Base-by-base conservation (phyloP, 2,329 filamentous ascomycete genomes). In the Colletotrichum sp. region DNA sequence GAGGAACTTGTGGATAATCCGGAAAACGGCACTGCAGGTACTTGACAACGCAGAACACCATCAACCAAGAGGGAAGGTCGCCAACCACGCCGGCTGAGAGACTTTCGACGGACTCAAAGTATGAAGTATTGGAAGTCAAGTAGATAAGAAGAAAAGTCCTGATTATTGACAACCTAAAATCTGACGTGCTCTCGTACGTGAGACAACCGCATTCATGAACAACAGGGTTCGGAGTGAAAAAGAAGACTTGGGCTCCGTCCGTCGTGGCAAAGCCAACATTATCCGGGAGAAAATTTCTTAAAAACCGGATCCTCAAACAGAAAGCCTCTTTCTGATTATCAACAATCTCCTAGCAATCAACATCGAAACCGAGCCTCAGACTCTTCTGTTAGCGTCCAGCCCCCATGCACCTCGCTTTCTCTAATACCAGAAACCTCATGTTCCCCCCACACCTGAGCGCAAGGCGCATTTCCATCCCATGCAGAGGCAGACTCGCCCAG, bases 401-500 rank as follows among this genome's bases (percentile, higher is more conserved):
- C 44, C 44, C 44, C 44, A 52, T 52, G 44, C 44, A 52, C 44
- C 44, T 52, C 44, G 44, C 44, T 52, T 52, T 52, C 44, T 52
- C 44, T 52, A 52, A 52, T 12, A 52, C 44, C 44, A 52, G n/a
- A 52, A 52, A 52, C n/a, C 44, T 25, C 44, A 8, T 13, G 11
- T 52, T 52, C 6, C 9, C 44, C n/a, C 44, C 39, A 65, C 62
- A 65, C 25, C 22, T 22, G 16, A 19, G 30, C 36, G 44, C 62
- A 67, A 71, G 69, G 62, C 62, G 69, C 25, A 71, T 59, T 67
- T 16, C 32, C 34, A 15, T 11, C 25, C 44, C 22, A 52, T 44
- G 69, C 25, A 59, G 62, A 66, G 61, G 62, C 69, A 67, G 61
- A 71, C 34, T 67, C 19, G 12, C 9, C 62, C 49, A 22, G n/a